A percentile compares a stretch with the other conserved stretches of the same genome.
These are phyloP conservation scores for Chytridium lagenaria DNA, from an alignment of 371 early-diverging fungal genomes.

Conservation along the genomic window DNA sequence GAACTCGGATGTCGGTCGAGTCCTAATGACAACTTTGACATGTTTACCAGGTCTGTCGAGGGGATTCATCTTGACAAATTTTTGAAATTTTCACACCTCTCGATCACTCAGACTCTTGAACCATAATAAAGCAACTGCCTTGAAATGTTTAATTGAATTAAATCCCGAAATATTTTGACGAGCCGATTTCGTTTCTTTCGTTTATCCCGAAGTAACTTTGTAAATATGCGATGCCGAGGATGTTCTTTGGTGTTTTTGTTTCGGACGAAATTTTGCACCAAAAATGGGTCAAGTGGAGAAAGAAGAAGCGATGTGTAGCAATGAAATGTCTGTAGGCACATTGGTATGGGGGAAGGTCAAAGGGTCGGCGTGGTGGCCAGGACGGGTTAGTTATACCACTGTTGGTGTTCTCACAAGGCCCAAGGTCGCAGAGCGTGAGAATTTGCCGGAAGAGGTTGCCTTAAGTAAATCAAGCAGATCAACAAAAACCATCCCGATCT, in stretches of 20 bases:
- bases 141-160: too few species aligned
- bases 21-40: conserved; percentile 58
- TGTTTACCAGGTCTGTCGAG: conserved; percentile 44
- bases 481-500: not conserved
- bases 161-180: too few species aligned
- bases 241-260: too few species aligned
- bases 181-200: too few species aligned
- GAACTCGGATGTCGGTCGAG: conserved; percentile 59
- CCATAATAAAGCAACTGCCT: too few species aligned
- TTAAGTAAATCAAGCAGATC: not conserved
- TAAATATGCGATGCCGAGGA: too few species aligned
- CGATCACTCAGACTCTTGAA: too few species aligned
- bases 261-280: too few species aligned
- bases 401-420: too few species aligned
- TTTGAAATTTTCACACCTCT: not conserved
- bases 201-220: too few species aligned
- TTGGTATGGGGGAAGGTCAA: conserved; percentile 9
- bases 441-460: not conserved
- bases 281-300: too few species aligned
- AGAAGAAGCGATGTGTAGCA: too few species aligned
- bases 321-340: not conserved
- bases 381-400: not conserved
- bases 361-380: conserved; percentile 13
- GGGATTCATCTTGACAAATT: not conserved
- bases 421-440: not conserved